Evolutionary conservation across 2,329 filamentous ascomycete species (phyloP), one percentile per base, ranked within the genome.

Genomic region (Sclerotinia nivalis): DNA sequence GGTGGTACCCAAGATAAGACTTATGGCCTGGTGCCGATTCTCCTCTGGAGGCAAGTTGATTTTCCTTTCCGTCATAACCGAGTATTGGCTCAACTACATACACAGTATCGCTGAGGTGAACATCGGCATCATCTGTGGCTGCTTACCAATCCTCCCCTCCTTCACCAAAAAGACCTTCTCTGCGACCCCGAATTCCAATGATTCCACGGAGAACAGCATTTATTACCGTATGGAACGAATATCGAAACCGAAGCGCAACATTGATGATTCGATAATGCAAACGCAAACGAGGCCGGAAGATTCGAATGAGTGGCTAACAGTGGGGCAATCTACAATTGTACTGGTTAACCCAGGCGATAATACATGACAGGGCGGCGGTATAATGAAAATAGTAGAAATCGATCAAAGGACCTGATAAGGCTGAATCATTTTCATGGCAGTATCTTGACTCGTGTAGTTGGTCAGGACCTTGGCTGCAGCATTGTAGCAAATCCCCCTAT

Each of bases 51-150:
- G 59, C 20, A 61, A 20, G 40, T 34, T 20, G 45, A 13, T 31
- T 3, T 8, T 18, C 18, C 10, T 31, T 47, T 31, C 10, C 13
- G 6, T 9, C 0, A n/a, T 47, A 22, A 31, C 5, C 28, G 59
- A 47, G 5, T 47, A 20, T 61, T 47, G 40, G 13, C 59, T 61
- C 20, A n/a, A 13, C 28, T 28, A 22, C 8, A 47, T 34, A 47
- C 5, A 61, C 25, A 61, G 59, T 47, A 47, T 61, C 31, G 59
- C 40, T 34, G 59, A 61, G 18, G 4, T 47, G 9, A 34, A 47
- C n/a, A 47, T 61, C 31, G 59, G 59, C 59, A 61, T 61, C 43
- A 47, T 61, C 18, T 61, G 59, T 28, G 59, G 43, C 18, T 61
- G 59, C 12, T 47, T 61, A 22, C 58, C 59, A n/a, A 22, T 47